phyloP scores from a whole-genome alignment of 345 rosid species.

The Citrus glauca region DNA sequence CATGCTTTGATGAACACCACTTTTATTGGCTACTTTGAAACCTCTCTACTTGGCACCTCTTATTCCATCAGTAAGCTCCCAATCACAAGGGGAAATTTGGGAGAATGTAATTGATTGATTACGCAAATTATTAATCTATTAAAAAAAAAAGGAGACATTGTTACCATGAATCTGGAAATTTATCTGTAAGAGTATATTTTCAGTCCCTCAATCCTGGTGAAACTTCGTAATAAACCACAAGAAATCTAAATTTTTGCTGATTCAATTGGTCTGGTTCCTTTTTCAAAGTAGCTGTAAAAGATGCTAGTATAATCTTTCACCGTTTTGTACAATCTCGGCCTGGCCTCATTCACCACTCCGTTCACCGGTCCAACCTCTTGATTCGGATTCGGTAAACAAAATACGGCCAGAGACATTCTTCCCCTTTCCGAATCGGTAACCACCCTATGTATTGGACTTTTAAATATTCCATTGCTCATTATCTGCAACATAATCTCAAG shows the following conservation, averaged over 20 bases:
- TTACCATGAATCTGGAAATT: too few species aligned
- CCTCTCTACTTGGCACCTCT: too few species aligned
- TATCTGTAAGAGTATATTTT: too few species aligned
- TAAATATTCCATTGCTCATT: conserved; percentile 68
- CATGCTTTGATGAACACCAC: too few species aligned
- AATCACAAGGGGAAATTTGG: too few species aligned
- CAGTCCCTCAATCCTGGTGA: too few species aligned
- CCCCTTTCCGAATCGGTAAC: conserved; percentile 45
- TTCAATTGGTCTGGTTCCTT: conserved; percentile 48
- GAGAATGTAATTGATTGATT: too few species aligned
- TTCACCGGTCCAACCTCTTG: conserved; percentile 38
- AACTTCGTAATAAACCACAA: too few species aligned
- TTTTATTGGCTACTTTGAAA: too few species aligned
- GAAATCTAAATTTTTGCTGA: conserved; percentile 31
- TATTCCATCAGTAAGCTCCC: too few species aligned
- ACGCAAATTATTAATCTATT: too few species aligned
- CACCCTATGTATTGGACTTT: conserved; percentile 50
- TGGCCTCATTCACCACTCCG: conserved; percentile 27
- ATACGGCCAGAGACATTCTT: conserved; percentile 49
- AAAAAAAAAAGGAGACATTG: too few species aligned
- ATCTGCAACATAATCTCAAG: conserved; percentile 24
- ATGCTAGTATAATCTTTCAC: conserved; percentile 42
- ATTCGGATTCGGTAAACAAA: conserved; percentile 37
- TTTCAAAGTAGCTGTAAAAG: conserved; percentile 39
- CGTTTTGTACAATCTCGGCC: conserved; percentile 49